Conservation (phyloP, 169 alveolate genomes). For the Theileria equi region DNA sequence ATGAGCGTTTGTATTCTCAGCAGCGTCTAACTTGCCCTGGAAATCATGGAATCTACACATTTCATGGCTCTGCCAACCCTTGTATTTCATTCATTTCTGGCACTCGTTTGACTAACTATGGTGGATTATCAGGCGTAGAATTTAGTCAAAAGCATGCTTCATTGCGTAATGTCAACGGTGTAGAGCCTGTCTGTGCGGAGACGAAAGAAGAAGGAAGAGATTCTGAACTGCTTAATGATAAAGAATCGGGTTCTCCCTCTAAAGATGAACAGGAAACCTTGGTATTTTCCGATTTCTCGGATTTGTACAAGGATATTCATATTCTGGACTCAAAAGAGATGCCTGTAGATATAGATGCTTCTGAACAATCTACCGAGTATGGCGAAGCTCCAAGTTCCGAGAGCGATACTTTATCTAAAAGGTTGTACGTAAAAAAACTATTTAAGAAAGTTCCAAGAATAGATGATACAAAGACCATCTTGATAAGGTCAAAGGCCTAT, state of each 20-base stretch:
- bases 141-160: too few species aligned
- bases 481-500: constrained; percentile 60
- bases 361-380: background rate
- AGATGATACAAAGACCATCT: constrained; percentile 33
- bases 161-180: too few species aligned
- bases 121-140: too few species aligned
- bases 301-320: constrained; percentile 18
- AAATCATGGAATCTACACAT: too few species aligned
- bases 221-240: background rate
- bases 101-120: too few species aligned
- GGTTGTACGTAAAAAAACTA: constrained; percentile 39
- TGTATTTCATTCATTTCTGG: too few species aligned
- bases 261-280: background rate
- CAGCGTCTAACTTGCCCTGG: too few species aligned
- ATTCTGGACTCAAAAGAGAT: background rate
- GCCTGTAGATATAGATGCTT: background rate
- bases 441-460: constrained; percentile 56
- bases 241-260: background rate
- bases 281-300: constrained; percentile 25
- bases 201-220: background rate
- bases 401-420: constrained; percentile 8
- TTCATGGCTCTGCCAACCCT: too few species aligned
- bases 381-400: constrained; percentile 1
- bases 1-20: too few species aligned
- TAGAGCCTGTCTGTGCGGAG: background rate